Base-by-base conservation (phyloP, 2,329 filamentous ascomycete species). In the Cytospora chrysosperma region DNA sequence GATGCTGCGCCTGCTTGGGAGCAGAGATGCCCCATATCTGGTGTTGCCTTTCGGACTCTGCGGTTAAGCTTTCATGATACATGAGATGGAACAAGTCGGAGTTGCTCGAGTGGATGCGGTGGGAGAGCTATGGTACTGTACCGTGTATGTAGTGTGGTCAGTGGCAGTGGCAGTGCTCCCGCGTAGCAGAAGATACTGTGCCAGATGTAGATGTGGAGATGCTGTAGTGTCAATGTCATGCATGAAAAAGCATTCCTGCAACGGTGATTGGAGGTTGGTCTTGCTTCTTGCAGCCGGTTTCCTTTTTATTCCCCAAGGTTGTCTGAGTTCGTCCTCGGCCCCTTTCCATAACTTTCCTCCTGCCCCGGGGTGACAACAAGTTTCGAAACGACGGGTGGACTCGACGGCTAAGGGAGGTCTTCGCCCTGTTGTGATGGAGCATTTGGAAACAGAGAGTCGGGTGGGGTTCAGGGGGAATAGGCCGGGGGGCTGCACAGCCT, bases 401-500 rank as follows among this genome's bases (percentile, higher is more conserved):
- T 51, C 58, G 51, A 55, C 47, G 59, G 43, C 26, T 53, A 49
- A 49, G 51, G 43, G 51, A 61, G 59, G 54, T 61, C 51, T 47
- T 28, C 37, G 49, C 53, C 37, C 54, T 55, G 37, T 55, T 27
- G 50, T 53, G 47, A 61, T 55, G 51, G 56, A 50, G 50, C 49
- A 51, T 28, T 54, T 52, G 53, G 56, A 63, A 60, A 60, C 61
- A 63, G 52, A 64, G 21, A 32, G 55, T 34, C 50, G 27, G 47
- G 32, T 50, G 61, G 61, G 26, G 43, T 49, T 61, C 37, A 51
- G 61, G 56, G 61, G 64, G 51, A 40, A 55, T n/a, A 21, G 27
- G 43, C 54, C 43, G 56, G 64, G 57, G 61, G 52, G 58, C 32
- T 60, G 56, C 64, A 65, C 64, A 60, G 64, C 64, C 64, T 63